Evolutionary conservation across 148 eudicot species (phyloP), one percentile per base, ranked within the genome.

Genomic region (Heliamphora exappendiculata): DNA sequence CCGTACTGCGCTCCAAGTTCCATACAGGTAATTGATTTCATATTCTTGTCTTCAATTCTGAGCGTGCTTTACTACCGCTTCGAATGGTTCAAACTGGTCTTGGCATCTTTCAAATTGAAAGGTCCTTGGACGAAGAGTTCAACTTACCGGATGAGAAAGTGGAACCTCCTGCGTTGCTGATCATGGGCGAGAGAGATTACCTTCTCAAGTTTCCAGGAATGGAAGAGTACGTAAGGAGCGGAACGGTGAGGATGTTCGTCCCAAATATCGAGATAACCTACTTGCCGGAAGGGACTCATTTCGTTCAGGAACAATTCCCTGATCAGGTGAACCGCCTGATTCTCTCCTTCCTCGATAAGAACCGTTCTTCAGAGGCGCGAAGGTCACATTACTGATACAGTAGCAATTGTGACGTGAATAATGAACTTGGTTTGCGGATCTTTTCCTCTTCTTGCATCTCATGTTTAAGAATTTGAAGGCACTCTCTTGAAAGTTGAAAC

Each of bases 271-370:
- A 84, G 79, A 78, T 69, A 26, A 47, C 5, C 8, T 84, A 42
- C 58, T 17, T 84, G 74, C 78, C 84, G 0, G 86, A 84, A 78
- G 86, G 84, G 37, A 44, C 70, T 16, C 86, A 84, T 75, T 84
- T 84, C 17, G 80, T 81, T 70, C 84, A 78, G 28, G 86, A 84
- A 66, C 86, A 84, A 37, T 81, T 81, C n/a, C 86, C 86, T 3
- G 77, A 84, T 45, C 72, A 75, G 60, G 77, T 81, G 44, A 84
- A 78, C 50, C 65, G 71, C 44, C 76, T 77, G 17, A 58, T 84
- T 49, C 81, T 84, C 44, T 14, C 67, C 42, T 81, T 84, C 77
- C 82, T 81, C 60, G 17, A 9, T 19, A 74, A 50, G 31, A 19
- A 36, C 3, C 1, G 44, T 33, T 64, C 34, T 36, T 7, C 34